Percentiles rank a stretch among this genome's conserved stretches.
Evolutionary conservation across 208 protist genomes (phyloP).

Genomic region (Leishmania martiniquensis): DNA sequence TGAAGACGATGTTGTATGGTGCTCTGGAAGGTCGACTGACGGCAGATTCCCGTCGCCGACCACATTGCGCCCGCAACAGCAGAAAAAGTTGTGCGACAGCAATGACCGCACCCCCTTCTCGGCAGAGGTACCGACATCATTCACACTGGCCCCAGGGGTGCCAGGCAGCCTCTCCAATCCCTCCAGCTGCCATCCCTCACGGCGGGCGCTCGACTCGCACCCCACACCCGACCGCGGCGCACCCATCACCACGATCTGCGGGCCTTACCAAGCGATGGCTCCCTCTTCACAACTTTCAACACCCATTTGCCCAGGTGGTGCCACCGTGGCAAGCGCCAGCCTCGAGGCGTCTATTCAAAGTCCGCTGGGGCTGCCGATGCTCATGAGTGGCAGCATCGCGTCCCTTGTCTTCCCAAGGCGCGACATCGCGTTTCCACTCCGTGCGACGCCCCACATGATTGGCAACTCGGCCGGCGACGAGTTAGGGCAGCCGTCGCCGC

Average conservation of each 20-base stretch:
- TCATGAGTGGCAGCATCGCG: constrained; percentile 19
- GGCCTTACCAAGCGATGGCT: background rate
- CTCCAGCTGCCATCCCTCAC: background rate
- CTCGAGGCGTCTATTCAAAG: background rate
- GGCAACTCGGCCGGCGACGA: background rate
- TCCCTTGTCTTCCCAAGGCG: constrained; percentile 5
- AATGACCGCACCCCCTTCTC: background rate
- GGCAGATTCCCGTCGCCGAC: background rate
- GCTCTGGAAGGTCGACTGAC: background rate
- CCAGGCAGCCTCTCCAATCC: background rate
- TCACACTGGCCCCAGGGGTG: background rate
- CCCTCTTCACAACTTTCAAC: background rate
- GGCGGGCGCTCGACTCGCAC: background rate
- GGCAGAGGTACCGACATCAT: background rate
- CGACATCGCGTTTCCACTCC: constrained; percentile 4
- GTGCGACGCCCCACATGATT: background rate
- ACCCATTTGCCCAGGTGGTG: background rate
- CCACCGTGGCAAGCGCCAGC: background rate
- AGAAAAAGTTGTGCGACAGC: background rate
- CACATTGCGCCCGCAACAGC: background rate
- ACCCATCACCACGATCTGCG: background rate
- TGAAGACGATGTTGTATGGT: background rate
- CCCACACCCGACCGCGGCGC: background rate
- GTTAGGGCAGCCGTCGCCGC: background rate
- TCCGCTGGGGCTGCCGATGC: constrained; percentile 8